phyloP scores from a whole-genome alignment of 768 basidiomycete genomes.

The Serendipita vermifera region DNA sequence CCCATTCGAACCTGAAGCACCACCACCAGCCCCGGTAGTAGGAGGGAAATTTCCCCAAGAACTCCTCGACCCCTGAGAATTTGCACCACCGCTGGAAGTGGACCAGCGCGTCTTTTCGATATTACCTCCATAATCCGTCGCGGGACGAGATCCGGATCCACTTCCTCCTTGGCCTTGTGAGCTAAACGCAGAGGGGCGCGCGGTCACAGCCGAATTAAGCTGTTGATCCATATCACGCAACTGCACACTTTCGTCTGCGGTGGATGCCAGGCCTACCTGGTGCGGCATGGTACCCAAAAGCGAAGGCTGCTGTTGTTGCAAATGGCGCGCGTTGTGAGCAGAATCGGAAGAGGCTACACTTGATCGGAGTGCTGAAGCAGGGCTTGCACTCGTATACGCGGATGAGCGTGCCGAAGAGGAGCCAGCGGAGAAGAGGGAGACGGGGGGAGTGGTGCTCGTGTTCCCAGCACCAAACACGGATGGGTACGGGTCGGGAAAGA shows the following conservation, averaged over 20 bases:
- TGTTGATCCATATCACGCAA: constrained; percentile 28
- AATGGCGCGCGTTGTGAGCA: constrained; percentile 49
- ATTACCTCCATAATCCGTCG: not conserved
- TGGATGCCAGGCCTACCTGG: constrained; percentile 41
- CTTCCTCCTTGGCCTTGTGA: not conserved
- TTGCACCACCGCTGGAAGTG: not conserved
- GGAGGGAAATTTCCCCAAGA: constrained; percentile 7
- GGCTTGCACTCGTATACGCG: constrained; percentile 58
- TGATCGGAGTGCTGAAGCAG: constrained; percentile 10
- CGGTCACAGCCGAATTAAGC: constrained; percentile 9
- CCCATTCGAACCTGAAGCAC: not conserved
- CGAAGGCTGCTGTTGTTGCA: constrained; percentile 28
- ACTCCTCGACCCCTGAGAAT: constrained; percentile 4
- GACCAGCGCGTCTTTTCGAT: not conserved
- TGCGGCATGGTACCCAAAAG: not conserved
- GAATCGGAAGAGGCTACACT: constrained; percentile 34
- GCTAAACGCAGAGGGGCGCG: constrained; percentile 8
- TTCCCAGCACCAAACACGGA: constrained; percentile 32
- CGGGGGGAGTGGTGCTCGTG: constrained; percentile 33
- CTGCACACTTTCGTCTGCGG: constrained; percentile 51
- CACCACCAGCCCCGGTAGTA: not conserved
- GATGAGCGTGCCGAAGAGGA: constrained; percentile 69
- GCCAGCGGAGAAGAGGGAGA: constrained; percentile 50
- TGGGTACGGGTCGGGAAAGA: constrained; percentile 62
- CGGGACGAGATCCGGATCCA: constrained; percentile 1